phyloP scores from a whole-genome alignment of 306 rosid species.

The Chamaecrista fasciculata region DNA sequence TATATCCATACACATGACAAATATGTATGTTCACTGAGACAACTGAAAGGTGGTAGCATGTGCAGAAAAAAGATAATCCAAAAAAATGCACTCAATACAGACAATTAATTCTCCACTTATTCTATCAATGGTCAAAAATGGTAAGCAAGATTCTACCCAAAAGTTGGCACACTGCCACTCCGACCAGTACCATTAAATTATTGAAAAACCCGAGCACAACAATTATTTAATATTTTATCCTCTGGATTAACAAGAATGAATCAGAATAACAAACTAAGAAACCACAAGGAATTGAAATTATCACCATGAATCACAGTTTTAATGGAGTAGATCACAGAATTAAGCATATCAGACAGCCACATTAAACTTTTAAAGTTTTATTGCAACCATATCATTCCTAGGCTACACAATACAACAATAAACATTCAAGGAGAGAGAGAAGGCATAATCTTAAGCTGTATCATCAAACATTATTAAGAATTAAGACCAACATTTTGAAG shows the following conservation, averaged over 20 bases:
- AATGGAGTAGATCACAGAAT: too few species aligned
- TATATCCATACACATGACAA: conserved; percentile 43
- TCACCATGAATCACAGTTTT: not conserved
- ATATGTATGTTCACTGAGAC: conserved; percentile 29
- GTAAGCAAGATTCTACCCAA: conserved; percentile 39
- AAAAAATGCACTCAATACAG: conserved; percentile 53
- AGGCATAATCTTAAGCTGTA: too few species aligned
- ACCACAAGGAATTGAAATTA: not conserved
- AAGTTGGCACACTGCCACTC: conserved; percentile 26
- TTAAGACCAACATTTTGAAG: not conserved
- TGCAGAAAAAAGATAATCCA: conserved; percentile 40
- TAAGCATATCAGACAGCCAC: too few species aligned
- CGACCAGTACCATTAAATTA: conserved; percentile 16
- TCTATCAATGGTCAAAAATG: conserved; percentile 37
- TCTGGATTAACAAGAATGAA: not conserved
- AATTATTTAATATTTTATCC: too few species aligned
- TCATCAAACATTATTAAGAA: too few species aligned
- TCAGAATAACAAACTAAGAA: conserved; percentile 15
- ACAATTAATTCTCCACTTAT: conserved; percentile 37
- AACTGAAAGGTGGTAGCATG: conserved; percentile 46
- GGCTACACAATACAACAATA: too few species aligned
- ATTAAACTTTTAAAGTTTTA: too few species aligned
- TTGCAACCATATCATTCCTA: not conserved
- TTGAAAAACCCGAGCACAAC: conserved; percentile 6
- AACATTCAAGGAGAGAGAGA: too few species aligned